Evolutionary conservation across 495 filamentous ascomycete species (phyloP), one percentile per base, ranked within the genome.

Genomic region (Aspergillus sclerotioniger): DNA sequence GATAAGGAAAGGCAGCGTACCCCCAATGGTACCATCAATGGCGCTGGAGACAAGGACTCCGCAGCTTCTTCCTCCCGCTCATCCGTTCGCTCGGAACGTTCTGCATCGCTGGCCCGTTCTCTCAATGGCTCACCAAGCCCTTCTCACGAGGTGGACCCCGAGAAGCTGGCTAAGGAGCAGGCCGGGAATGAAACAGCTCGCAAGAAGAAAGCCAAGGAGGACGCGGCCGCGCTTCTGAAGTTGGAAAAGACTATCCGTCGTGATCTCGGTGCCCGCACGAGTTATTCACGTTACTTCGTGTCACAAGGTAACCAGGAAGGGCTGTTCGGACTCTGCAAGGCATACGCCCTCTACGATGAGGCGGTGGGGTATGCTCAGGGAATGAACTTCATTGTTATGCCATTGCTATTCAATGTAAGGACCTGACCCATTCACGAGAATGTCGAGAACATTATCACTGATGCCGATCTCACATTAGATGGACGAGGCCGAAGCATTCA

Each of bases 341-440:
- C 95, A 13, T 99, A 99, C 71, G 94, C 94, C 1, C 77, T 99
- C 41, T 96, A 92, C 63, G 94, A 99, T 71, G 91, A 96, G 56
- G 86, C 79, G 8, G 93, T 99, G 8, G 92, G 94, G 15, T 99
- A 99, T 74, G 94, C 94, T 6, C 94, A 99, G 69, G 94, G 94
- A 58, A 98, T 99, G 89, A 99, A 97, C 60, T 99, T 99, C 67
- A 85, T 99, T 52, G 89, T 88, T 16, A 98, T 97, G 89, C 94
- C 95, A n/a, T 71, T 99, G 31, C 80, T 99, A 6, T 96, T 99
- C 72, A 98, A 96, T 68, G 90, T 91, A 76, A 82, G 87, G 50
- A 25, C 25, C 25, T 25, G 25, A 25, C 21, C 3, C 15, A 32
- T n/a, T 28, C 39, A 12, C 31, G 3, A 37, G 45, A 28, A 28